Base-by-base conservation (phyloP, 768 basidiomycete species). In the Amanita pseudoporphyria region DNA sequence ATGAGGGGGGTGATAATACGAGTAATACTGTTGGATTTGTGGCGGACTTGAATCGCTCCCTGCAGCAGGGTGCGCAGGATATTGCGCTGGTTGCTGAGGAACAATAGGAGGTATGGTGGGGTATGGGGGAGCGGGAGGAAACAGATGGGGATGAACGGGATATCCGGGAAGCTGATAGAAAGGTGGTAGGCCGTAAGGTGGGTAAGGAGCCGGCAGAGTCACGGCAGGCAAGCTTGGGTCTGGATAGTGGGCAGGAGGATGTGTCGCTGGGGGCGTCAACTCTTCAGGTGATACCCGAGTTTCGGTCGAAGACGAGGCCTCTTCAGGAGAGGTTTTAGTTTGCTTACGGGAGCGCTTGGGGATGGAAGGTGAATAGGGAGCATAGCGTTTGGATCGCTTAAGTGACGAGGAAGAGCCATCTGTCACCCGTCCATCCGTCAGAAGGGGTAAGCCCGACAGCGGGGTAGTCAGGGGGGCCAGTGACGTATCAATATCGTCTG, bases 401-500 rank as follows among this genome's bases (percentile, higher is more conserved):
- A 60, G 65, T 19, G 53, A 33, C 16, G 54, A 53, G 16, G 49
- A 43, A 13, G 56, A 38, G 16, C 57, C 57, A 28, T 75, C 76
- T 1, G 70, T 53, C 21, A 70, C 52, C 42, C 71, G 72, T 24
- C 68, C 67, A 35, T 77, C 75, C 1, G 70, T 71, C 35, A 77
- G 69, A 33, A 79, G 74, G 10, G 76, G 76, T 22, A 73, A 62
- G 24, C 67, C 71, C 10, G 71, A 65, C 1, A 76, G 55, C 0
- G 73, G 71, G 0, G 71, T 66, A 6, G 72, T 53, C 39, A 72
- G 55, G 41, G 72, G 54, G 6, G 68, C 60, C 0, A 72, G 67
- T 5, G 75, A 68, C 0, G 65, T 56, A 37, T 80, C 79, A 22
- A 75, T 65, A 45, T 89, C 87, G 62, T 89, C 87, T 21, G 86